A percentile compares a stretch with the other conserved stretches of the same genome.
These are phyloP conservation scores for Populus alba DNA, from an alignment of 345 rosid genomes.

Conservation along the genomic window DNA sequence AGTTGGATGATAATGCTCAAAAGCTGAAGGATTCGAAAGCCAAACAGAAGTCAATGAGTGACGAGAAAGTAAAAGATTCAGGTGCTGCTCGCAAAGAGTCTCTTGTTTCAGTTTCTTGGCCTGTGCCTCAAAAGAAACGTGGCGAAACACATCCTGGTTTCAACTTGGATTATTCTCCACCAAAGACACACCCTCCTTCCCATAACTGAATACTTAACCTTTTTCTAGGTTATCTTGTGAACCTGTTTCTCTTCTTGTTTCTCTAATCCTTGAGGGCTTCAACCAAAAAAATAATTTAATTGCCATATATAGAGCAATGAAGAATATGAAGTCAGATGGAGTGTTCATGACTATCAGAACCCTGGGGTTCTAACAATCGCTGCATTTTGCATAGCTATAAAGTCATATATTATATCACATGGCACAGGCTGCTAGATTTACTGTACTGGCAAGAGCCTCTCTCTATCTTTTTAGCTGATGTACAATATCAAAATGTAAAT, in stretches of 20 bases:
- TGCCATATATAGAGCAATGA: background rate
- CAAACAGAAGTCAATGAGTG: slow-evolving; percentile 7
- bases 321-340: background rate
- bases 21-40: background rate
- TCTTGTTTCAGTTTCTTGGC: slow-evolving; percentile 47
- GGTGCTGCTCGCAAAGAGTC: slow-evolving; percentile 19
- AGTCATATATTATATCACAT: background rate
- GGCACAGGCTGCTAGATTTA: background rate
- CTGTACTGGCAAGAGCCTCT: background rate
- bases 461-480: background rate
- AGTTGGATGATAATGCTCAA: background rate
- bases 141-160: slow-evolving; percentile 57
- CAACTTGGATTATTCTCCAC: slow-evolving; percentile 65
- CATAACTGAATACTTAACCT: slow-evolving; percentile 46
- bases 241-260: background rate
- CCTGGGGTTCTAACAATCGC: background rate
- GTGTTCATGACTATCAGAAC: background rate
- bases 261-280: background rate
- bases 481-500: background rate
- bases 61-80: slow-evolving; percentile 17
- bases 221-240: background rate
- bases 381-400: background rate
- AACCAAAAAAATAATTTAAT: background rate
- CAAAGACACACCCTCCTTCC: slow-evolving; percentile 77
- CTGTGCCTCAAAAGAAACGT: slow-evolving; percentile 49